Base-by-base conservation (phyloP, 129 eudicot genomes). In the Kitagawia praeruptora region DNA sequence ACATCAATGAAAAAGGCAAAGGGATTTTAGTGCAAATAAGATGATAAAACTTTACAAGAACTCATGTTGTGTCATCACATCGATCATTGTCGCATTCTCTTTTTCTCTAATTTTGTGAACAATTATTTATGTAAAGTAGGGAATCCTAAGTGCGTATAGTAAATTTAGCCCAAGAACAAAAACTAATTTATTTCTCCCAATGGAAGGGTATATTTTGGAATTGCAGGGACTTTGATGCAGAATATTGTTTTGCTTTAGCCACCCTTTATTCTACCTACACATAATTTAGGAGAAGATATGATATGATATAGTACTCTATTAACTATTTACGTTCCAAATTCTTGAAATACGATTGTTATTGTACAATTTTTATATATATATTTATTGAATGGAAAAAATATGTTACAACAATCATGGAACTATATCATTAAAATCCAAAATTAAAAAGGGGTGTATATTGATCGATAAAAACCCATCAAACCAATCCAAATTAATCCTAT, bases 121-220 rank as follows among this genome's bases (percentile, higher is more conserved):
- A 41, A 44, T n/a, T 73, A 23, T 41, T 12, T 73, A 23, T 70
- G 15, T 18, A 41, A 73, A 73, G 77, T 25, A 73, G n/a, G 77
- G 54, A 73, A 73, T 73, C 77, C 77, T n/a, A 73, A 73, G 77
- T 44, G 77, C 54, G 77, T 25, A n/a, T 42, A 72, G 25, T 72
- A 72, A 66, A n/a, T n/a, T n/a, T n/a, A 72, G 53, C 76, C 53
- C 76, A 41, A 72, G 12, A 42, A 23, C 37, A n/a, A 72, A 72
- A 42, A 41, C 76, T 72, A 72, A 31, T 72, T 41, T 72, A 27
- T 42, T 38, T 42, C 49, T 40, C 34, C 53, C 21, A 42, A 42
- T 73, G 37, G 14, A 73, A 42, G 31, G 38, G 48, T 39, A 40
- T 42, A 45, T 71, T 31, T 71, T 40, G 48, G 46, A n/a, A 38